phyloP scores from a whole-genome alignment of 2,329 filamentous ascomycete species.

The Fonsecaea nubica region DNA sequence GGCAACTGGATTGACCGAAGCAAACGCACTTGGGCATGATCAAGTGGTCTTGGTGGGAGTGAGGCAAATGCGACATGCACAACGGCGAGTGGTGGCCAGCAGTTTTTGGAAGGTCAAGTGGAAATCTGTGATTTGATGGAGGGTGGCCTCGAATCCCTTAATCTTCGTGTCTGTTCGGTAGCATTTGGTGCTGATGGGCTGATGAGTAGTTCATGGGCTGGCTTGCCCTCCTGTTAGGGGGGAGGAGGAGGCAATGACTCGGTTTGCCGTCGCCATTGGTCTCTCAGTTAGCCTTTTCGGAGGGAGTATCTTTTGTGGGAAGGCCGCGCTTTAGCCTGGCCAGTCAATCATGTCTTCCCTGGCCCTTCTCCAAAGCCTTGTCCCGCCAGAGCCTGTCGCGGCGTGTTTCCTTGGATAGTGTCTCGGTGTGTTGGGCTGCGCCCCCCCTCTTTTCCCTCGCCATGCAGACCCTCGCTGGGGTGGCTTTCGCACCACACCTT shows the following conservation, averaged over 20 bases:
- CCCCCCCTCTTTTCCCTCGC: conserved; percentile 13
- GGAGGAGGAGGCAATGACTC: background rate
- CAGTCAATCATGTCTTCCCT: conserved; percentile 13
- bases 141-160: conserved; percentile 10
- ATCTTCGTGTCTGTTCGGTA: conserved; percentile 19
- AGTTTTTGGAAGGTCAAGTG: conserved; percentile 5
- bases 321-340: conserved; percentile 21
- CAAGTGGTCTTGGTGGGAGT: background rate
- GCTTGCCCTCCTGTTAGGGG: conserved; percentile 6
- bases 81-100: conserved; percentile 8
- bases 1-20: background rate
- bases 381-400: conserved; percentile 22
- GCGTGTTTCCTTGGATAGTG: background rate
- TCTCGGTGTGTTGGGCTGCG: conserved; percentile 22
- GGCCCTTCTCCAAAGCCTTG: conserved; percentile 31
- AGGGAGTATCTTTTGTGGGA: conserved; percentile 26
- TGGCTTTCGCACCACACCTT: conserved; percentile 14
- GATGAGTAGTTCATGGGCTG: conserved; percentile 22
- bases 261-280: conserved; percentile 20
- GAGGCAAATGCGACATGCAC: conserved; percentile 16
- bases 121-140: conserved; percentile 16
- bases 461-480: conserved; percentile 3
- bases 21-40: conserved; percentile 1
- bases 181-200: conserved; percentile 26
- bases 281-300: conserved; percentile 20